A percentile compares a stretch with the other conserved stretches of the same genome.
Evolutionary conservation across 768 basidiomycete species (phyloP).

Genomic region (Dentipellis fragilis): DNA sequence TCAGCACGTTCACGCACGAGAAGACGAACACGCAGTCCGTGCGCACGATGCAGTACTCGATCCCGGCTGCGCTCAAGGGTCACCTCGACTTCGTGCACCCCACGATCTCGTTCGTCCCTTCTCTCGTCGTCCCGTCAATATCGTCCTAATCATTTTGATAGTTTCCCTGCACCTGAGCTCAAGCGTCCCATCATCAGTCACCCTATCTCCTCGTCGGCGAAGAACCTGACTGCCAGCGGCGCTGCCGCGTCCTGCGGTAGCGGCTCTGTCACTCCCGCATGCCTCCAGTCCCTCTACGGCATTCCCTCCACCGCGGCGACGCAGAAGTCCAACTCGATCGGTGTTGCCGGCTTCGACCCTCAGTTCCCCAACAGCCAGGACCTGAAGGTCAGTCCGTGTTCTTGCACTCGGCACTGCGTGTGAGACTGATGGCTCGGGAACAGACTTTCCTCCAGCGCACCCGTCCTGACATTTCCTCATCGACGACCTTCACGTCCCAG

Average conservation of each 20-base stretch:
- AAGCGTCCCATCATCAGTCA: neutral
- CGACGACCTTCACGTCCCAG: constrained; percentile 12
- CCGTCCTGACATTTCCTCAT: constrained; percentile 1
- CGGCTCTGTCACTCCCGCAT: constrained; percentile 17
- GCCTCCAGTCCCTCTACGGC: constrained; percentile 25
- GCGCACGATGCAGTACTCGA: neutral
- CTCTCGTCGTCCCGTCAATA: neutral
- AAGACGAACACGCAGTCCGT: neutral
- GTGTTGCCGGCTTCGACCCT: constrained; percentile 20
- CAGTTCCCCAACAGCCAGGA: constrained; percentile 23
- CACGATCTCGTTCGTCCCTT: constrained; percentile 17
- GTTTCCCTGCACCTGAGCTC: neutral
- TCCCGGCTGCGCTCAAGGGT: constrained; percentile 3
- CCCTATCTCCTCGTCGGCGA: neutral
- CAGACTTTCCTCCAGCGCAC: neutral
- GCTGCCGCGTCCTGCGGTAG: neutral
- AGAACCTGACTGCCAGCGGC: neutral
- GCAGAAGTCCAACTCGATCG: constrained; percentile 16
- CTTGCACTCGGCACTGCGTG: too few species aligned
- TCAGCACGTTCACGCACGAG: neutral
- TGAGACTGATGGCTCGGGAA: neutral
- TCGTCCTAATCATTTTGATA: neutral
- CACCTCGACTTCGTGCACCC: constrained; percentile 23
- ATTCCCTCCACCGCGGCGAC: constrained; percentile 23
- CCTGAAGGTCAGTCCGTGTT: constrained; percentile 10